Evolutionary conservation across 148 eudicot species (phyloP).

Genomic region (Linanthus parryae): DNA sequence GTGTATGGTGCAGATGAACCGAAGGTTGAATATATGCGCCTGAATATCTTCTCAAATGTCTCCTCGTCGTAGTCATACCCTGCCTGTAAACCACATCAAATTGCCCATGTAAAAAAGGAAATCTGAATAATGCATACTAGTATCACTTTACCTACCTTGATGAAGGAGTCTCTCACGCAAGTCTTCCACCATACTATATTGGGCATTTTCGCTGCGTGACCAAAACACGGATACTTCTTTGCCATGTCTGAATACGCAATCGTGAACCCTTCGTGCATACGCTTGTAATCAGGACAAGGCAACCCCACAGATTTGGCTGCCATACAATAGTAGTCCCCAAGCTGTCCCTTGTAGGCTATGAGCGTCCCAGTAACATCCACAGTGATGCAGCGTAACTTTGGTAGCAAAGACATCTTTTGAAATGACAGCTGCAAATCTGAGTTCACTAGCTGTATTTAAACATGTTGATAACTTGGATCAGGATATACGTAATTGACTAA

Average conservation of each 20-base stretch:
- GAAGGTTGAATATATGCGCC: conserved; percentile 81
- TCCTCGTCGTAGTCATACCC: conserved; percentile 95
- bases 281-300: conserved; percentile 94
- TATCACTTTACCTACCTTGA: conserved; percentile 37
- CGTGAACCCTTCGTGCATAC: conserved; percentile 90
- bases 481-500: too few species aligned
- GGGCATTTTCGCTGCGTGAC: conserved; percentile 80
- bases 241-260: conserved; percentile 89
- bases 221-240: conserved; percentile 86
- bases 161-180: conserved; percentile 78
- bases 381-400: conserved; percentile 74
- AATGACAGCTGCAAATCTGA: too few species aligned
- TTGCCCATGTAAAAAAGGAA: background rate
- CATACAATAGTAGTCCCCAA: conserved; percentile 97
- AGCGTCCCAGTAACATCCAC: conserved; percentile 96
- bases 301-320: conserved; percentile 91
- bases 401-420: conserved; percentile 51
- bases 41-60: conserved; percentile 87
- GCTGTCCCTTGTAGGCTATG: conserved; percentile 91
- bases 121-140: background rate
- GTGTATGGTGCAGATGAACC: conserved; percentile 93
- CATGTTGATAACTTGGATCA: too few species aligned
- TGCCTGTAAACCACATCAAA: conserved; percentile 46
- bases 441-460: too few species aligned
- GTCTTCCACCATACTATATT: conserved; percentile 98